These are phyloP conservation scores for Candida khao-thaluensis DNA, from an alignment of 805 yeast genomes.

Conservation along the genomic window DNA sequence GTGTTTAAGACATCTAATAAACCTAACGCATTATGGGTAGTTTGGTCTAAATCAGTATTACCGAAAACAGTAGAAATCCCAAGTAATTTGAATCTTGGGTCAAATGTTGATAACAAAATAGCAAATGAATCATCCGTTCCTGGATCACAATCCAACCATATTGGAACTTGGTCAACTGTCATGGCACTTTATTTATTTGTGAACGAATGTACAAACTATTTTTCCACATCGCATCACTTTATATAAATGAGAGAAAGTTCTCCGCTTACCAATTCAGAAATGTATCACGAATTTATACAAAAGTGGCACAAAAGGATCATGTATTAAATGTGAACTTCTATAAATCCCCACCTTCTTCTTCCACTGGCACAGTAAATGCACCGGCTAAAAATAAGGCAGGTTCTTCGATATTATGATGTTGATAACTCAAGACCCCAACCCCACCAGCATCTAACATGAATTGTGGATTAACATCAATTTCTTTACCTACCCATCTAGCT, in stretches of 20 bases:
- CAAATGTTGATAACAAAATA: constrained; percentile 57
- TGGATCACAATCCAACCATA: constrained; percentile 92
- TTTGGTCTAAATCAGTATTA: constrained; percentile 58
- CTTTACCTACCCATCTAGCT: constrained; percentile 75
- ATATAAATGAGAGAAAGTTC: too few species aligned
- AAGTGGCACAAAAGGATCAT: too few species aligned
- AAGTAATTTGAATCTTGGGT: constrained; percentile 55
- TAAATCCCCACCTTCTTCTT: constrained; percentile 42
- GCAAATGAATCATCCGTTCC: constrained; percentile 90
- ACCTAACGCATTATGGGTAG: constrained; percentile 69
- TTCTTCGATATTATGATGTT: constrained; percentile 78
- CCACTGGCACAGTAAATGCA: constrained; percentile 72
- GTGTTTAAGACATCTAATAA: constrained; percentile 57
- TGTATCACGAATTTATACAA: too few species aligned
- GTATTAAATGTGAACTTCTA: too few species aligned
- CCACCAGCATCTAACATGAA: constrained; percentile 94
- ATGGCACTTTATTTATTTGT: constrained; percentile 11
- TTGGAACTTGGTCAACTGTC: constrained; percentile 42
- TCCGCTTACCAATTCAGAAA: too few species aligned
- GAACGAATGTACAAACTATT: not conserved
- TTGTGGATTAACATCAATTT: constrained; percentile 66
- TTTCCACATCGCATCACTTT: constrained; percentile 2
- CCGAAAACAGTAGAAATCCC: constrained; percentile 82
- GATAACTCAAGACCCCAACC: constrained; percentile 87
- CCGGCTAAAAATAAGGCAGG: constrained; percentile 87